Evolutionary conservation across 208 protist genomes (phyloP).

Genomic region (Leishmania major): DNA sequence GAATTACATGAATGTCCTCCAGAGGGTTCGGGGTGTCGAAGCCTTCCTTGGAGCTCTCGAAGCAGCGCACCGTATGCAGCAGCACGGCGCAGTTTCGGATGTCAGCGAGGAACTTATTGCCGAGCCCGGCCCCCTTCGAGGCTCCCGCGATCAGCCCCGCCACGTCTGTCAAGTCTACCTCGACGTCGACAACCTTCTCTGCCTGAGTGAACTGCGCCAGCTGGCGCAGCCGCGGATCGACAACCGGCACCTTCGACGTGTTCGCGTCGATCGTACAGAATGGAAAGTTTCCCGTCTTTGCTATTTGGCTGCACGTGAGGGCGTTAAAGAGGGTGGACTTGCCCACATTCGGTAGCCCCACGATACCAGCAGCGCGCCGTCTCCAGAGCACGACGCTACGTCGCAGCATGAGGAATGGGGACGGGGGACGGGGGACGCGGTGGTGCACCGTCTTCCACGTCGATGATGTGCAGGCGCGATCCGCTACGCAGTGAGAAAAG

Average conservation of each 20-base stretch:
- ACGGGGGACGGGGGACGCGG: not conserved
- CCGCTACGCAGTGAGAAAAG: not conserved
- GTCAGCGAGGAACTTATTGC: slow-evolving; percentile 89
- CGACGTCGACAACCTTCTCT: slow-evolving; percentile 69
- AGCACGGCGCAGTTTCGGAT: slow-evolving; percentile 83
- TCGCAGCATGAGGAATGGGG: slow-evolving; percentile 21
- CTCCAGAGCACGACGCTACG: slow-evolving; percentile 19
- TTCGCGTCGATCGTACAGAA: slow-evolving; percentile 95
- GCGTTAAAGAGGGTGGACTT: slow-evolving; percentile 95
- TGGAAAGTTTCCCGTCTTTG: slow-evolving; percentile 93
- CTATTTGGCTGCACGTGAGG: slow-evolving; percentile 85
- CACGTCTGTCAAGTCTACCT: slow-evolving; percentile 89
- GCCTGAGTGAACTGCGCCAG: slow-evolving; percentile 74
- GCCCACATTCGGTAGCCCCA: slow-evolving; percentile 91
- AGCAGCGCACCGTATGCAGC: slow-evolving; percentile 91
- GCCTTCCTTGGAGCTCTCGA: slow-evolving; percentile 81
- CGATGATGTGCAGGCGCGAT: not conserved
- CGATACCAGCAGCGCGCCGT: slow-evolving; percentile 81
- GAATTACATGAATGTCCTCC: slow-evolving; percentile 76
- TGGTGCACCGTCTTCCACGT: not conserved
- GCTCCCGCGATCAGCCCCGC: slow-evolving; percentile 90
- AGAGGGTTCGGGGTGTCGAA: slow-evolving; percentile 80
- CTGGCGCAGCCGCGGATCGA: slow-evolving; percentile 74
- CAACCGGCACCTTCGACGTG: slow-evolving; percentile 70
- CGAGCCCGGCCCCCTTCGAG: slow-evolving; percentile 82